Base-by-base conservation (phyloP, 768 basidiomycete genomes). In the Scleroderma citrinum region DNA sequence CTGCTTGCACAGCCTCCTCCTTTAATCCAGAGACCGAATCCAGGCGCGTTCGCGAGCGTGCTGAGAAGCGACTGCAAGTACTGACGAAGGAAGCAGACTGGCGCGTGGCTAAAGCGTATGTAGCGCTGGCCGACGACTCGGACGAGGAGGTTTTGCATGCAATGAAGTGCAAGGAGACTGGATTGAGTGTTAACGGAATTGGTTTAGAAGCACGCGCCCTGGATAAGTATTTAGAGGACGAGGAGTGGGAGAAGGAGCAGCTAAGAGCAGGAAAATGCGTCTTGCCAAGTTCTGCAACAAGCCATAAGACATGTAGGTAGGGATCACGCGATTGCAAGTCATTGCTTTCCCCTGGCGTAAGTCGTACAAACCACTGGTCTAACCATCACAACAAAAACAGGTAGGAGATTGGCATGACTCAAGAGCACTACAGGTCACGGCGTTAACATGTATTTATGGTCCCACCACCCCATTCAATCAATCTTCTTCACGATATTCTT, bases 11-110 rank as follows among this genome's bases (percentile, higher is more conserved):
- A 23, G 55, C 60, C 19, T 38, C 57, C 7, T 60, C 59, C 1
- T 59, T 65, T 35, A 67, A 71, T 35, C 57, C 62, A n/a, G 68
- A 67, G 38, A 63, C 69, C 26, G 71, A 76, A 53, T 72, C 65
- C 17, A 68, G 69, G 56, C 68, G 75, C 53, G 68, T 67, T 44
- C 72, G 73, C 56, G 80, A 81, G 56, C 71, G 76, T 16, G 82
- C 84, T 7, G 75, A 76, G 64, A 82, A 75, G 56, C 74, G 73
- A 41, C 65, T 87, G 50, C 83, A 85, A 66, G 71, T 69, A 29
- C 66, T 84, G 54, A 83, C 80, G 41, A 86, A 87, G 66, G 85
- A 87, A 67, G 71, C 71, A 52, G 85, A 89, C 61, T 76, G 76
- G 74, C 70, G 73, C 43, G 71, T 88, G 26, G 83, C 82, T 10